A percentile compares a stretch with the other conserved stretches of the same genome.
Conservation (phyloP, 2,329 filamentous ascomycete species). For the Atkinsonella texensis region DNA sequence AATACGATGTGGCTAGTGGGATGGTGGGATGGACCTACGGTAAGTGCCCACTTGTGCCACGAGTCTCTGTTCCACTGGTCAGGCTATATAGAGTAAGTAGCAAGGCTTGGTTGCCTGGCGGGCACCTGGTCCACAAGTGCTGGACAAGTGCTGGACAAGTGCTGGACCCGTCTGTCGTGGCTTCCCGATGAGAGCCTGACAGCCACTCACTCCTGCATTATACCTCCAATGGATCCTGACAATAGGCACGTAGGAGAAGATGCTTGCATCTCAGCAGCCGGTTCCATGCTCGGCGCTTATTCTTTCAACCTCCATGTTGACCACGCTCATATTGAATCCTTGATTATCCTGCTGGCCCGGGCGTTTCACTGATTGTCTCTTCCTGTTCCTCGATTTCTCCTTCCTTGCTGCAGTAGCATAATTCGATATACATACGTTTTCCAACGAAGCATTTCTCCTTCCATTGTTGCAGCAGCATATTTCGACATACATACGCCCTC, state of each 20-base stretch:
- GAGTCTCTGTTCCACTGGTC: no score
- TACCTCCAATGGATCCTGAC: background rate
- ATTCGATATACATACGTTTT: background rate
- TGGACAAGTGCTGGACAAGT: no score
- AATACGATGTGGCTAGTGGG: no score
- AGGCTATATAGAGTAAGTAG: no score
- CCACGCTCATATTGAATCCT: background rate
- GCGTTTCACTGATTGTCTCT: background rate
- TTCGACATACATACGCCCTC: background rate
- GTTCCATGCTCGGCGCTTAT: background rate
- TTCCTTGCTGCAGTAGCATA: background rate
- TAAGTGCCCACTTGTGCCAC: no score
- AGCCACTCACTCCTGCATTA: slow-evolving; percentile 10
- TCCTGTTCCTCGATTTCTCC: background rate
- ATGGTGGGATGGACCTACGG: no score
- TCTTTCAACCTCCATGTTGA: slow-evolving; percentile 2
- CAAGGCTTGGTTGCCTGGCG: no score
- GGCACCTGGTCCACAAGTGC: no score
- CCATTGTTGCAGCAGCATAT: background rate
- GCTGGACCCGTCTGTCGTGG: background rate
- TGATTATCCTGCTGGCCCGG: slow-evolving; percentile 7
- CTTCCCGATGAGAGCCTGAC: slow-evolving; percentile 2
- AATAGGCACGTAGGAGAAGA: background rate
- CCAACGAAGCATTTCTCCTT: background rate
- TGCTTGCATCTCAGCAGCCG: background rate